Conservation (phyloP, 768 basidiomycete genomes). For the Suillus subalutaceus region DNA sequence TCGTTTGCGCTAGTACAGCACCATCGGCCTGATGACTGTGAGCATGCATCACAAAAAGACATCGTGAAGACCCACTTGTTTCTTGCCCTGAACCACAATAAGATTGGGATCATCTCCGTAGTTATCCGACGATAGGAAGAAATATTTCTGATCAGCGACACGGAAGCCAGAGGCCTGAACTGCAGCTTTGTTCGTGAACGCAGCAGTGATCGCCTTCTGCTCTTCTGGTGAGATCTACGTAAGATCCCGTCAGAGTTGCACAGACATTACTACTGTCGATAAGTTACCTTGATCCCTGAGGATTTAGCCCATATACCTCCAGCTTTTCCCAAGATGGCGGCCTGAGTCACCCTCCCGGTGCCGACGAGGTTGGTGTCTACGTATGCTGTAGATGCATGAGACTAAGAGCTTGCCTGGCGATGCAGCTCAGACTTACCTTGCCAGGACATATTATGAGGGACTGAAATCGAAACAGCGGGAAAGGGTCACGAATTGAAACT, state of each 20-base stretch:
- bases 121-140: slow-evolving; percentile 45
- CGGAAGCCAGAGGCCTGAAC: slow-evolving; percentile 63
- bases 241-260: slow-evolving; percentile 15
- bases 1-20: slow-evolving; percentile 73
- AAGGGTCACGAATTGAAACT: slow-evolving; percentile 10
- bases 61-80: slow-evolving; percentile 54
- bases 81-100: slow-evolving; percentile 68
- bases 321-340: slow-evolving; percentile 50
- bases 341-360: slow-evolving; percentile 69
- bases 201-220: slow-evolving; percentile 31
- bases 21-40: slow-evolving; percentile 63
- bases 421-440: slow-evolving; percentile 60
- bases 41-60: not conserved
- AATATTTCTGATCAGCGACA: slow-evolving; percentile 74
- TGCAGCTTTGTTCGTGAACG: slow-evolving; percentile 43
- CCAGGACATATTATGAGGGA: slow-evolving; percentile 61
- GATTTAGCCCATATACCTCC: slow-evolving; percentile 37
- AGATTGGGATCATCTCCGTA: slow-evolving; percentile 44
- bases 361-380: slow-evolving; percentile 82
- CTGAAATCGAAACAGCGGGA: slow-evolving; percentile 11
- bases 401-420: not conserved
- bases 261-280: slow-evolving; percentile 16
- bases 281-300: slow-evolving; percentile 21
- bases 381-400: slow-evolving; percentile 54
- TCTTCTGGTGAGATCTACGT: slow-evolving; percentile 28